phyloP scores from a whole-genome alignment of 192 early-diverging fungal species.

The Coemansia pectinata region DNA sequence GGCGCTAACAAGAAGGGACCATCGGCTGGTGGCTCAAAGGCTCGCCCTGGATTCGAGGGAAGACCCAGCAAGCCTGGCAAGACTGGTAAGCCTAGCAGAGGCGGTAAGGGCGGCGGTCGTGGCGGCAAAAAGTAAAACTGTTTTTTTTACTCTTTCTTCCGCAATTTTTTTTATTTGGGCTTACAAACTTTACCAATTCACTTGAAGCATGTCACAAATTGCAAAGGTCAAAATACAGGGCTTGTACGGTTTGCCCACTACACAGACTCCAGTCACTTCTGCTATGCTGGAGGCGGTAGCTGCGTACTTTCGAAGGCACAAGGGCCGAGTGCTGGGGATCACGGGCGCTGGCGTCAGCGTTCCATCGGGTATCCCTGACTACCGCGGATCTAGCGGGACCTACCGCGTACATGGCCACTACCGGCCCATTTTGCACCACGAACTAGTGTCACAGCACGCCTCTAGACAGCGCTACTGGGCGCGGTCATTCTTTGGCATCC shows the following conservation, averaged over 20 bases:
- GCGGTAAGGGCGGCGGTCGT: constrained; percentile 17
- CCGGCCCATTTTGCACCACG: constrained; percentile 82
- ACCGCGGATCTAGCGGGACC: constrained; percentile 74
- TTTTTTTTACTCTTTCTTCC: neutral
- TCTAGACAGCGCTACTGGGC: constrained; percentile 90
- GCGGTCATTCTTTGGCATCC: constrained; percentile 81
- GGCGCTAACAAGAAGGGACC: constrained; percentile 10
- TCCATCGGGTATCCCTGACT: constrained; percentile 79
- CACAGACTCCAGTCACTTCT: constrained; percentile 28
- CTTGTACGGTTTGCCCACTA: constrained; percentile 35
- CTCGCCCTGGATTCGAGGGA: constrained; percentile 54
- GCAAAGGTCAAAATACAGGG: constrained; percentile 44
- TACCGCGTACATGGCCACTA: constrained; percentile 74
- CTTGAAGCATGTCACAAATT: constrained; percentile 6
- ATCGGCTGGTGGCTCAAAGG: constrained; percentile 17
- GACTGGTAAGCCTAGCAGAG: constrained; percentile 8
- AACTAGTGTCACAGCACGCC: constrained; percentile 59
- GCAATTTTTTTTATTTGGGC: neutral
- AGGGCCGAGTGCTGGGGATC: constrained; percentile 35
- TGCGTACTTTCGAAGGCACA: constrained; percentile 31
- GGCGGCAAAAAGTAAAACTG: neutral
- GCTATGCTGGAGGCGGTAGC: constrained; percentile 15
- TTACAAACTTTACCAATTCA: neutral
- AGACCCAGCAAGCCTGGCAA: neutral
- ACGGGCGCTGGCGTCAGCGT: constrained; percentile 61